Base-by-base conservation (phyloP, 2,329 filamentous ascomycete species). In the Penicillium sp. region DNA sequence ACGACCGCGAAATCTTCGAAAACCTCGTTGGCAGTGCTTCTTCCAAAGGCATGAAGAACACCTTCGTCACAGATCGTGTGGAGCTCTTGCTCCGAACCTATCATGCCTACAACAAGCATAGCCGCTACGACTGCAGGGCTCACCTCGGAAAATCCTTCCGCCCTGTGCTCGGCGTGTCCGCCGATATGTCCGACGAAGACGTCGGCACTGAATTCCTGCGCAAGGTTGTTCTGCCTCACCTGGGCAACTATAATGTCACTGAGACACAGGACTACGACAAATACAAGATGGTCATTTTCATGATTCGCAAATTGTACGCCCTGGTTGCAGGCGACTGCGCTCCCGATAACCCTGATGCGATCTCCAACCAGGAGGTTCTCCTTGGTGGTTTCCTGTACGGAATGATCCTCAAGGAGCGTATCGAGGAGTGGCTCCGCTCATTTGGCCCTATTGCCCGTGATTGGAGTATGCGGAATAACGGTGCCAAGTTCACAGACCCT, bases 1-100 rank as follows among this genome's bases (percentile, higher is more conserved):
- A 95, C 65, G 93, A 98, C 64, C 82, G 89, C 47, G 90, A 96
- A 65, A 93, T 98, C 36, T 97, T 94, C 50, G 90, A 97, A 69
- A 87, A 86, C n/a, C 73, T 98, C 42, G 85, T 97, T 38, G 91
- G 91, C 29, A 76, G 81, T 23, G 79, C 82, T 49, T 82, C 81
- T 24, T 90, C 87, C 24, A 85, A 89, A 64, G 86, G 86, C 6
- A 77, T 87, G 28, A 78, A 87, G 46, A 93, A 94, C 65, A 95
- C 91, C 10, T 97, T 96, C 72, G 80, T 97, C 55, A 95, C 89
- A 5, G 90, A 97, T 72, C 87, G 93, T 56, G 87, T 96, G 24
- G 93, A 98, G 73, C 74, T 97, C 48, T 75, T 98, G 41, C 74
- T 98, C 56, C 82, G 93, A 57, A 95, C 90, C 27, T 98, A 95